Evolutionary conservation across 257 asterid species (phyloP), one percentile per base, ranked within the genome.

Genomic region (Datura wrightii): DNA sequence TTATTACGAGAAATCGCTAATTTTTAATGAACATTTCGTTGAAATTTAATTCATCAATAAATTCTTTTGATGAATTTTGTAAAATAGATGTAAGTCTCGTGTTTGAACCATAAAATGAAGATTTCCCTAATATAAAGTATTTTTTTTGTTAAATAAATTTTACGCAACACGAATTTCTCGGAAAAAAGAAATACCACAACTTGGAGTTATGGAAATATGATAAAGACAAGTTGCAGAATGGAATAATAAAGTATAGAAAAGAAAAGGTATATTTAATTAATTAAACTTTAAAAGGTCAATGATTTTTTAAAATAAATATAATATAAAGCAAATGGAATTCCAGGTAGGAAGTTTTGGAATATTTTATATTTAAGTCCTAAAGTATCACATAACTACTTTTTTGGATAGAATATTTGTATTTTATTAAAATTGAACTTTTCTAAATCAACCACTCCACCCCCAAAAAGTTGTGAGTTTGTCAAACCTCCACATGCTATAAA

Each of bases 401-500:
- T 86, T 85, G 14, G 71, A 48, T 52, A 62, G 36, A 36, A 46
- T 60, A 48, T 15, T 6, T 24, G 13, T 58, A 48, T 79, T 83
- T 53, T 55, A 85, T 85, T 42, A 41, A 63, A 71, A 81, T 48
- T 39, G 58, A 39, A 53, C 37, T 63, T 65, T 65, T 10, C 48
- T 60, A 42, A 80, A 80, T 79, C 70, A 86, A 89, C 89, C 86
- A 88, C 89, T 84, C 46, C 46, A 37, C 88, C 80, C 80, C 34
- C 10, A 48, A 85, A 82, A 88, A 78, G 85, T 85, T 79, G 58
- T 82, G 80, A 52, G 5, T 79, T 88, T 86, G 89, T 88, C 92
- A 89, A 24, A 90, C 86, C 90, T 88, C 90, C 91, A 90, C 93
- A 88, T 89, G 93, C 88, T 79, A 69, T 88, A 85, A 85, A 86